Evolutionary conservation across 257 asterid genomes (phyloP).

Genomic region (Ehretia macrophylla): DNA sequence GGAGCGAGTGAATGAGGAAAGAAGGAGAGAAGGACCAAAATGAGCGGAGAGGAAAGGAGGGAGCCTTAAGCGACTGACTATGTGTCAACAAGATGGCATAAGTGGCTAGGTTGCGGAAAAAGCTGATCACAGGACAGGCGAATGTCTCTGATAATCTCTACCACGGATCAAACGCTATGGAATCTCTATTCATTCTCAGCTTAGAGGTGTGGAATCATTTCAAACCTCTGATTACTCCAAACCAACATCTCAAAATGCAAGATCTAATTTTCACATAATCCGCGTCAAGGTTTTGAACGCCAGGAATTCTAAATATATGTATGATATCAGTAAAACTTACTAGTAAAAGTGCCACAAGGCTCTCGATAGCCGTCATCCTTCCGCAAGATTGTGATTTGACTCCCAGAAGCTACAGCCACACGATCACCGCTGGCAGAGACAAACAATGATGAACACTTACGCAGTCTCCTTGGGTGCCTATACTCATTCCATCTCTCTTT

Average conservation of each 20-base stretch:
- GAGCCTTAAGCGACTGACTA: too few species aligned
- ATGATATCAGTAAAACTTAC: slow-evolving; percentile 49
- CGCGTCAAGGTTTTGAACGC: background rate
- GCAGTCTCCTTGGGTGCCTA: slow-evolving; percentile 43
- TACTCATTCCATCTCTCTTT: slow-evolving; percentile 75
- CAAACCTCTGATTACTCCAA: background rate
- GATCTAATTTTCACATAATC: background rate
- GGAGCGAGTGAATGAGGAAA: too few species aligned
- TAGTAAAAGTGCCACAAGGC: slow-evolving; percentile 67
- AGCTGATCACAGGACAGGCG: too few species aligned
- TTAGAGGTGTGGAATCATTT: too few species aligned
- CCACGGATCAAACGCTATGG: too few species aligned
- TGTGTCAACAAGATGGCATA: too few species aligned
- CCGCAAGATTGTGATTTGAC: slow-evolving; percentile 66
- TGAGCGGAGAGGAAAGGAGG: too few species aligned
- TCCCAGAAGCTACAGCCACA: slow-evolving; percentile 83
- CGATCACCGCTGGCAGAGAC: slow-evolving; percentile 72
- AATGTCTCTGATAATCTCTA: too few species aligned
- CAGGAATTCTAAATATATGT: background rate
- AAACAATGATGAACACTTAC: slow-evolving; percentile 60
- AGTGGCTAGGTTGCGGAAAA: too few species aligned
- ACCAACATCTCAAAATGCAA: background rate
- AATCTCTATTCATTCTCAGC: too few species aligned
- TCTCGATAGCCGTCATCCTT: slow-evolving; percentile 79
- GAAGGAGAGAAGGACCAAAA: too few species aligned